A percentile compares a stretch with the other conserved stretches of the same genome.
Evolutionary conservation across 768 basidiomycete species (phyloP).

Genomic region (Cystobasidiopsis lactophilus): DNA sequence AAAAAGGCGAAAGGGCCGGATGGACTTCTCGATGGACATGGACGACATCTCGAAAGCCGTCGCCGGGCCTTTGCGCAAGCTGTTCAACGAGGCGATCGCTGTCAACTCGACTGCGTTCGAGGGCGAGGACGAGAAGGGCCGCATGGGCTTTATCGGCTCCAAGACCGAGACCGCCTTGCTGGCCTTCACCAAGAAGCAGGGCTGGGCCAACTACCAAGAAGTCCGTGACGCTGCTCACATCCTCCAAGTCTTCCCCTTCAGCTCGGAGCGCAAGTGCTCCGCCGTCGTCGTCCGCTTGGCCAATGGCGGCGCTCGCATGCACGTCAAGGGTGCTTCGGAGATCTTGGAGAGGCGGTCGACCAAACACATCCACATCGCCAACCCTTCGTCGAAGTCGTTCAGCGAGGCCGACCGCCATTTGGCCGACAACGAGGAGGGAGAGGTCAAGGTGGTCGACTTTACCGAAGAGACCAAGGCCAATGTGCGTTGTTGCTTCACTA

Average conservation of each 20-base stretch:
- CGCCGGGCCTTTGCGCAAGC: conserved; percentile 35
- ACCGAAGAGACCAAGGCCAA: conserved; percentile 51
- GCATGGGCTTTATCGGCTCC: conserved; percentile 51
- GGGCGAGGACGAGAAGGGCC: conserved; percentile 38
- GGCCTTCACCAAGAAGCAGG: conserved; percentile 55
- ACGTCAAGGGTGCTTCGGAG: conserved; percentile 85
- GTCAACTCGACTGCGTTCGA: conserved; percentile 92
- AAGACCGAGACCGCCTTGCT: conserved; percentile 91
- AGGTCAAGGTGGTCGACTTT: conserved; percentile 33
- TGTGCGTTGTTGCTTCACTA: too few species aligned
- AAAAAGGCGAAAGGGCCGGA: conserved; percentile 13
- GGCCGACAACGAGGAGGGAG: conserved; percentile 13
- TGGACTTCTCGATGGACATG: conserved; percentile 75
- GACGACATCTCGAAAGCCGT: conserved; percentile 42
- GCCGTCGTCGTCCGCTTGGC: conserved; percentile 54
- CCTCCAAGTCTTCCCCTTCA: conserved; percentile 80
- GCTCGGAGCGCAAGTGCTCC: conserved; percentile 83
- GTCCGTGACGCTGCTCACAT: conserved; percentile 41
- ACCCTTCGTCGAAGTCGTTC: conserved; percentile 9
- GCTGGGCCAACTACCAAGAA: conserved; percentile 49
- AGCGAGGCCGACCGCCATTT: conserved; percentile 13
- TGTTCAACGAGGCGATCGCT: conserved; percentile 69
- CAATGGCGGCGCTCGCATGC: conserved; percentile 36
- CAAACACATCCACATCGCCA: conserved; percentile 45
- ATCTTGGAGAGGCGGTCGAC: conserved; percentile 60